Conservation (phyloP, 331 rosid species). For the Ulmus americana region DNA sequence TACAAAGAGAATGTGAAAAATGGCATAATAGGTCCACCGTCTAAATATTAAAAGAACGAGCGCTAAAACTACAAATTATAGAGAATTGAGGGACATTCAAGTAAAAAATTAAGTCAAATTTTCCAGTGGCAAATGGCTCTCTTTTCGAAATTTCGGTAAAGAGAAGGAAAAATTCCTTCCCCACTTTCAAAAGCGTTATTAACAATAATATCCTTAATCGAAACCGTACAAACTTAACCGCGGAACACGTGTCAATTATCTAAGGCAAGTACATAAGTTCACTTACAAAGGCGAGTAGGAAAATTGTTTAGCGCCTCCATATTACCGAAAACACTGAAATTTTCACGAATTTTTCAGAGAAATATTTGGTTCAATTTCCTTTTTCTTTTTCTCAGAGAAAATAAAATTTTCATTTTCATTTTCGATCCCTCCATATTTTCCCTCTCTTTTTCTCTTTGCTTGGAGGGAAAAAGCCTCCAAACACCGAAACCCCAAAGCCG, state of each 20-base stretch:
- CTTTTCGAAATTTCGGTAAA: slow-evolving; percentile 13
- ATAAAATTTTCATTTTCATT: slow-evolving; percentile 17
- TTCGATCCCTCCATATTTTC: slow-evolving; percentile 61
- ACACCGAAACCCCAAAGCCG: slow-evolving; percentile 19
- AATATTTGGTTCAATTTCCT: slow-evolving; percentile 21
- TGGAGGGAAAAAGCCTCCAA: slow-evolving; percentile 75
- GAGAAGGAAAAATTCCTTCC: background rate
- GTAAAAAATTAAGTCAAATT: slow-evolving; percentile 11
- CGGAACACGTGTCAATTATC: slow-evolving; percentile 20
- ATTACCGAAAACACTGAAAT: background rate
- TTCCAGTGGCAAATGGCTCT: background rate
- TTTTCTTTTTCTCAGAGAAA: slow-evolving; percentile 32
- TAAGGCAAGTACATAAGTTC: background rate
- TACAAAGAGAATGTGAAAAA: too few species aligned
- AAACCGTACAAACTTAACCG: background rate
- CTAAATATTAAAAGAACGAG: slow-evolving; percentile 3
- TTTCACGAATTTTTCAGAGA: slow-evolving; percentile 3
- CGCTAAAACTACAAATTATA: slow-evolving; percentile 4
- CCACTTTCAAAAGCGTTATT: background rate
- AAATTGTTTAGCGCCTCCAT: background rate
- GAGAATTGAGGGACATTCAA: slow-evolving; percentile 6
- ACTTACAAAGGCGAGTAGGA: background rate
- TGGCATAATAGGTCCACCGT: background rate
- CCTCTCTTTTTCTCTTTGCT: slow-evolving; percentile 65
- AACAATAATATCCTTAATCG: background rate